Base-by-base conservation (phyloP, 805 yeast genomes). In the Komagataella populi region DNA sequence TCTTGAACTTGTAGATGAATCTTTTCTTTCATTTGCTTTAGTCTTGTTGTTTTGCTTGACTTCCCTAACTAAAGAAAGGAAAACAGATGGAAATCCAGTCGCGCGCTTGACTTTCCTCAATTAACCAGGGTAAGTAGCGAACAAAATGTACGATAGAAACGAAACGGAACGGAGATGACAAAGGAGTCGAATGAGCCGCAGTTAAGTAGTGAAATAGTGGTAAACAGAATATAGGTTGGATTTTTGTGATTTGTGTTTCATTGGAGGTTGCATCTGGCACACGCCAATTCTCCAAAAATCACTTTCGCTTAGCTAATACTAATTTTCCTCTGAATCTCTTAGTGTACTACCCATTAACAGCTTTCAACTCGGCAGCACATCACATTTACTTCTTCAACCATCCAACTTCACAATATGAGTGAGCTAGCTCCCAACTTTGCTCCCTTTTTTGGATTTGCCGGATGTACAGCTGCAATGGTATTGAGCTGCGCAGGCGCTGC, bases 401-500 rank as follows among this genome's bases (percentile, higher is more conserved):
- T 12, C 39, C 23, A 22, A 23, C 18, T 12, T 20, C 47, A 45
- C 24, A 45, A 52, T 22, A 17, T 66, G 56, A 76, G 73, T 59
- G 91, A 84, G 65, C 84, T 79, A 63, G 77, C 89, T 39, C 98
- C 99, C 49, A 81, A 81, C 30, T 93, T 85, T 69, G 97, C 99
- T 14, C 98, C 99, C 54, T 93, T 93, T 67, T 82, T 93, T 64
- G 99, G 99, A 46, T 89, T 91, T 69, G 96, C 97, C 45, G 99
- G 97, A 48, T 90, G 98, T 70, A 88, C 93, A 6, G 83, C 88
- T 48, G 96, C 96, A 49, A 87, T 88, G 87, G 78, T 87, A 22
- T 72, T 91, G 53, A 83, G 95, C 53, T 87, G 96, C 63, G 83
- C 91, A n/a, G 99, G 99, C 55, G 98, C 99, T 4, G 98, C 98